phyloP scores from a whole-genome alignment of 2,329 filamentous ascomycete genomes.

The Exserohilum rostratum region DNA sequence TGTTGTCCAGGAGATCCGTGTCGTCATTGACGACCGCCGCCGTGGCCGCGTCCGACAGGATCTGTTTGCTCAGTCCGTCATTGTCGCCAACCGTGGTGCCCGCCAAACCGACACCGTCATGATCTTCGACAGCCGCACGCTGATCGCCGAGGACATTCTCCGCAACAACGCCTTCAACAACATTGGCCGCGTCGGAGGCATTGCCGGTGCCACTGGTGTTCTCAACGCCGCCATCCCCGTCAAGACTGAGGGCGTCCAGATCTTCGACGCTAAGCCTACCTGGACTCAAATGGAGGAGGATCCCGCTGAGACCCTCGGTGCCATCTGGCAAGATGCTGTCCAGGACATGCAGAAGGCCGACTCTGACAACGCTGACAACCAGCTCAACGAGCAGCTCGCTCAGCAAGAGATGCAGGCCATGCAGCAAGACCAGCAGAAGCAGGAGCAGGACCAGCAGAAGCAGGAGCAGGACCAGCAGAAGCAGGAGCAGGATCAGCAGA shows the following conservation, averaged over 20 bases:
- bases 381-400: slow-evolving; percentile 30
- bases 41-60: slow-evolving; percentile 32
- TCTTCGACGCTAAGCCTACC: slow-evolving; percentile 36
- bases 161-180: slow-evolving; percentile 20
- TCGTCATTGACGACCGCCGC: slow-evolving; percentile 32
- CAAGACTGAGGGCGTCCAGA: slow-evolving; percentile 33
- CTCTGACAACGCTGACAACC: slow-evolving; percentile 30
- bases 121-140: slow-evolving; percentile 35
- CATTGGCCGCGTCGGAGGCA: slow-evolving; percentile 16
- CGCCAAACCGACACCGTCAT: slow-evolving; percentile 34
- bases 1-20: slow-evolving; percentile 40
- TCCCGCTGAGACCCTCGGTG: slow-evolving; percentile 36
- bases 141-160: slow-evolving; percentile 38
- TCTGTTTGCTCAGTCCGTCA: slow-evolving; percentile 36
- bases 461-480: slow-evolving; percentile 11
- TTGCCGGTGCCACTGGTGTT: slow-evolving; percentile 21
- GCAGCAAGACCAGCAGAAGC: slow-evolving; percentile 8
- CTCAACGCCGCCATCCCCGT: slow-evolving; percentile 20
- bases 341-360: slow-evolving; percentile 33
- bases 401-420: slow-evolving; percentile 27
- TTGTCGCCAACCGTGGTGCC: slow-evolving; percentile 39
- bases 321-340: slow-evolving; percentile 34
- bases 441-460: slow-evolving; percentile 6
- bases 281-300: slow-evolving; percentile 35
- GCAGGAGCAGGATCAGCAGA: slow-evolving; percentile 5